These are phyloP conservation scores for Scutellaria galericulata DNA, from an alignment of 257 asterid species.

Conservation along the genomic window DNA sequence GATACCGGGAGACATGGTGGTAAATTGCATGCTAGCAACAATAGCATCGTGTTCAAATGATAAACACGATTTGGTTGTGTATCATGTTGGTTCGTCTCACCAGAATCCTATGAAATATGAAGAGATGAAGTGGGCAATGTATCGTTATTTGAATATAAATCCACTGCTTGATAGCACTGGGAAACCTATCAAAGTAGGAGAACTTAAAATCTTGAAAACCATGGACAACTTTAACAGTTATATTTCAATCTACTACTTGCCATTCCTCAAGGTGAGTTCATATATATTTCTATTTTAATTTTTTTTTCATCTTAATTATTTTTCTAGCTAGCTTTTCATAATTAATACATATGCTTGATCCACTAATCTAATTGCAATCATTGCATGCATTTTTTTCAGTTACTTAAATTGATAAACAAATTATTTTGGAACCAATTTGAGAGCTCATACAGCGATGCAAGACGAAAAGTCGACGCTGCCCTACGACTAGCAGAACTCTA, in stretches of 20 bases:
- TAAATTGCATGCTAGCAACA: conserved; percentile 54
- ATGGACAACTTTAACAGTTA: conserved; percentile 57
- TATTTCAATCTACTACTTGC: conserved; percentile 50
- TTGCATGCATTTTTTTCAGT: conserved; percentile 34
- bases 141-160: conserved; percentile 42
- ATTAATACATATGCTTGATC: no score
- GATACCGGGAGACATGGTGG: conserved; percentile 82
- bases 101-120: conserved; percentile 49
- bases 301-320: no score
- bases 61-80: conserved; percentile 32
- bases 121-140: conserved; percentile 28
- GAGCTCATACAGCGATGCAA: conserved; percentile 31
- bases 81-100: conserved; percentile 59
- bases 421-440: conserved; percentile 47
- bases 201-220: conserved; percentile 34
- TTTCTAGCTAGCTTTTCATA: no score
- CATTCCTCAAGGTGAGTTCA: conserved; percentile 49
- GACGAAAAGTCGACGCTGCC: conserved; percentile 40
- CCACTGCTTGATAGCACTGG: conserved; percentile 51
- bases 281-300: no score
- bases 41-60: conserved; percentile 31
- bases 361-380: neutral
- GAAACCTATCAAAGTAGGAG: conserved; percentile 36
- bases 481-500: conserved; percentile 53
- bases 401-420: conserved; percentile 44